Evolutionary conservation across 805 yeast species (phyloP), one percentile per base, ranked within the genome.

Genomic region (Yueomyces sinensis): DNA sequence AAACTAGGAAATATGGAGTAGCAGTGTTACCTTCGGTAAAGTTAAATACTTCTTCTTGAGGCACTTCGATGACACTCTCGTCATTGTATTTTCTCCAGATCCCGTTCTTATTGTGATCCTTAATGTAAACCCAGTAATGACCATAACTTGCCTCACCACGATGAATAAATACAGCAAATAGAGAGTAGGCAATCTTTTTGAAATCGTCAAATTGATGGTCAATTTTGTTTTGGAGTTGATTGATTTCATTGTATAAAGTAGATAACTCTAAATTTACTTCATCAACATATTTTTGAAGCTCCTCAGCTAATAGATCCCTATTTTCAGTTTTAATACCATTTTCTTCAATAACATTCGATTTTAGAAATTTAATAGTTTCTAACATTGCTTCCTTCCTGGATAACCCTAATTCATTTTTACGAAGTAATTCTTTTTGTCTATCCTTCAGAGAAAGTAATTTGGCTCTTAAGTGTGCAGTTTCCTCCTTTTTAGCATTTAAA

Each of bases 141-240:
- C 98, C 98, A 50, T 82, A 89, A 34, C 84, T 76, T 1, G 95
- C 97, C 48, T 86, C 93, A 5, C 98, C 98, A 33, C 95, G 65
- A 55, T 91, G 98, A 32, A 91, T 84, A 51, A 91, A 91, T 5
- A 89, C 76, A 0, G 97, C 94, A 61, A 87, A 89, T 11, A 91
- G 66, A 0, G 82, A 68, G 56, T 89, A 91, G 0, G 87, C 94
- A 20, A 77, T 67, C 32, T 66, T 58, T 33, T 66, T 69, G 58
- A 80, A 71, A 6, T 64, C 62, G 15, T 65, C 63, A 51, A 82
- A 91, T 44, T 81, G 91, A 22, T 55, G 56, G 16, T 70, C 61
- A 7, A 84, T 70, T 32, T 61, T 61, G 2, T 43, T 41, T 35
- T 72, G 72, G 25, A 86, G 56, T 0, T 51, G 53, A 1, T 43